Percentiles rank a stretch among this genome's conserved stretches.
Evolutionary conservation across 176 grass and related monocot species (phyloP).

Genomic region (Phragmites australis): DNA sequence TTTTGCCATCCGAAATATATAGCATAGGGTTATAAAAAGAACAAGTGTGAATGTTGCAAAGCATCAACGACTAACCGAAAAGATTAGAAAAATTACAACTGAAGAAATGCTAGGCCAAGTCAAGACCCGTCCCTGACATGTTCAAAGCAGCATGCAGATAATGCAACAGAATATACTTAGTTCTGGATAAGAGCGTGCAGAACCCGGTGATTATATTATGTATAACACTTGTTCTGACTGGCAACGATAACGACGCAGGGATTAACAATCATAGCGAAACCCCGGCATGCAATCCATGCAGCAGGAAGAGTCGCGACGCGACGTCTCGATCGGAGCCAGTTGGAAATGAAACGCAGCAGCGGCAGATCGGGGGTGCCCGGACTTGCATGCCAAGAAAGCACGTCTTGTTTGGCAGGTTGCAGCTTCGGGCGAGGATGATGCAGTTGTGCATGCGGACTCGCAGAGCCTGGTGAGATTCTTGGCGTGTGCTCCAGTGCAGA

Average conservation of each 20-base stretch:
- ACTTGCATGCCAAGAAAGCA: constrained; percentile 28
- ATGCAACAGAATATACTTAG: constrained; percentile 18
- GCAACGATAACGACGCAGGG: constrained; percentile 19
- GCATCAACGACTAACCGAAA: neutral
- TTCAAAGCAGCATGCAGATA: constrained; percentile 19
- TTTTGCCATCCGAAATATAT: too few relatives aligned
- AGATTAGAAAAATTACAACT: too few relatives aligned
- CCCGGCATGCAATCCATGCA: constrained; percentile 2
- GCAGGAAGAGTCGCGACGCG: constrained; percentile 9
- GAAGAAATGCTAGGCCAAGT: neutral
- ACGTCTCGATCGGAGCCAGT: constrained; percentile 2
- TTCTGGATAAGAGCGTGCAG: constrained; percentile 19
- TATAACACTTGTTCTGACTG: constrained; percentile 23
- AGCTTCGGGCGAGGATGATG: neutral
- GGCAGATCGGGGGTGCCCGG: neutral
- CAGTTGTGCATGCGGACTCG: too few relatives aligned
- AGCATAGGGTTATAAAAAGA: too few relatives aligned
- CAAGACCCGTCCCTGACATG: neutral
- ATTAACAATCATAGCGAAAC: neutral
- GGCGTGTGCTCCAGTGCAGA: neutral
- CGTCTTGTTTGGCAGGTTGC: neutral
- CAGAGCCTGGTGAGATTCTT: constrained; percentile 32
- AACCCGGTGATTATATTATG: neutral
- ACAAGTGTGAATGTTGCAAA: neutral
- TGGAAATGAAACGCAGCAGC: too few relatives aligned